Percentiles rank a stretch among this genome's conserved stretches.
phyloP scores from a whole-genome alignment of 495 filamentous ascomycete species.

The Mytilinidion resinicola region DNA sequence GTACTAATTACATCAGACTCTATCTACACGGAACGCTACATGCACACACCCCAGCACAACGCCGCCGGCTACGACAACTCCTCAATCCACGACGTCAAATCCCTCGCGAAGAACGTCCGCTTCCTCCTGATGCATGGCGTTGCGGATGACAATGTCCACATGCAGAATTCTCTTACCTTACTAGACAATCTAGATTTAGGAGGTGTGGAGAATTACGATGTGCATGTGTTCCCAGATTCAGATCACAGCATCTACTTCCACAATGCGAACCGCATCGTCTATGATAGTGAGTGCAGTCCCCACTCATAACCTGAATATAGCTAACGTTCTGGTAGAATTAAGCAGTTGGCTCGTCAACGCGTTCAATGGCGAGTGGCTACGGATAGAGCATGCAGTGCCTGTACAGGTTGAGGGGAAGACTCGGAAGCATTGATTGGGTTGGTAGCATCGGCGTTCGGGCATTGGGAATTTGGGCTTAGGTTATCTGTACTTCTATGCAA shows the following conservation, averaged over 20 bases:
- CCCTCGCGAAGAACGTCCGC: constrained; percentile 65
- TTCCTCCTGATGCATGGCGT: constrained; percentile 94
- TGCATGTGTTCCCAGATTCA: constrained; percentile 92
- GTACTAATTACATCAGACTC: constrained; percentile 51
- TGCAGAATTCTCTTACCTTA: constrained; percentile 83
- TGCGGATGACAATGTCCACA: constrained; percentile 93
- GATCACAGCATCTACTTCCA: constrained; percentile 96
- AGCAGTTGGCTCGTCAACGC: constrained; percentile 92
- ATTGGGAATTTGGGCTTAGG: too few species aligned
- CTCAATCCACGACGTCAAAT: constrained; percentile 62
- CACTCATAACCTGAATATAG: not conserved
- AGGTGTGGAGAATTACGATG: constrained; percentile 87
- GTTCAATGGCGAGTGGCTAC: constrained; percentile 93
- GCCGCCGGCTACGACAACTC: constrained; percentile 66
- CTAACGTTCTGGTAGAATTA: constrained; percentile 52
- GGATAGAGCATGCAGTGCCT: constrained; percentile 63
- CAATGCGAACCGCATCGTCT: constrained; percentile 86
- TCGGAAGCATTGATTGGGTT: not conserved
- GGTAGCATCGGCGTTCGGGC: too few species aligned
- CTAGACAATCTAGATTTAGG: constrained; percentile 81
- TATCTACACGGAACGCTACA: constrained; percentile 93
- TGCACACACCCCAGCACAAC: constrained; percentile 86
- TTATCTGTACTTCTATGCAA: too few species aligned
- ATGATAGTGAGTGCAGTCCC: constrained; percentile 66
- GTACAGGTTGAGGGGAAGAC: constrained; percentile 16